Conservation (phyloP, 164 flowering plant species). For the Sedum album region DNA sequence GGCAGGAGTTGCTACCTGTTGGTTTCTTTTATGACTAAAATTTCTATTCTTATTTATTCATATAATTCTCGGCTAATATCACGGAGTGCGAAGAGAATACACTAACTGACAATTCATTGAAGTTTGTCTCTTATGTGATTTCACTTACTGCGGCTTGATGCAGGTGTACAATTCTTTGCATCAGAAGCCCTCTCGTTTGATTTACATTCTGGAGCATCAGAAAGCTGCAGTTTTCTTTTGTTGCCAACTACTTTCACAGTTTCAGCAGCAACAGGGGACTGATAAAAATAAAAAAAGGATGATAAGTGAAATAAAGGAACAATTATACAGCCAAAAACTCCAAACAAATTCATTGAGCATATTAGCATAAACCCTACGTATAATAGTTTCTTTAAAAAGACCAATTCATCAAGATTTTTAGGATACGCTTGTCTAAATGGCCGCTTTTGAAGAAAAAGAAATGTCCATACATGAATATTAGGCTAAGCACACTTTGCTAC, state of each 20-base stretch:
- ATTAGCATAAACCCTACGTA: no score
- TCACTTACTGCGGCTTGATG: neutral
- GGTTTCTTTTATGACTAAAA: neutral
- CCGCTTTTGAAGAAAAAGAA: no score
- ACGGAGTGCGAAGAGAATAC: neutral
- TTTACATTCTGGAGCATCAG: neutral
- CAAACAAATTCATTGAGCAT: no score
- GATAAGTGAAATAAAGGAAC: neutral
- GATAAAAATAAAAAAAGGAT: neutral
- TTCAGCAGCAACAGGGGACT: neutral
- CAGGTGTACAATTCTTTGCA: neutral
- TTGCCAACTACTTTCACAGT: conserved; percentile 1
- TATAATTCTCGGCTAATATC: neutral
- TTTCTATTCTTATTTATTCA: neutral
- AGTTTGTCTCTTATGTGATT: neutral
- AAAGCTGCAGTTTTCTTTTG: neutral
- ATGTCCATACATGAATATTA: no score
- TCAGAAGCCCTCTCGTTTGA: neutral
- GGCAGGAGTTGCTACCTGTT: neutral
- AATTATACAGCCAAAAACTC: neutral
- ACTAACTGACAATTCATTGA: neutral
- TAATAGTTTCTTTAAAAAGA: no score
- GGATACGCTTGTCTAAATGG: no score
- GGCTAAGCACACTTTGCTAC: no score
- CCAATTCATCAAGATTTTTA: no score